A percentile compares a stretch with the other conserved stretches of the same genome.
Evolutionary conservation across 1,284 basidiomycete genomes (phyloP).

Genomic region (Cerioporus squamosus): DNA sequence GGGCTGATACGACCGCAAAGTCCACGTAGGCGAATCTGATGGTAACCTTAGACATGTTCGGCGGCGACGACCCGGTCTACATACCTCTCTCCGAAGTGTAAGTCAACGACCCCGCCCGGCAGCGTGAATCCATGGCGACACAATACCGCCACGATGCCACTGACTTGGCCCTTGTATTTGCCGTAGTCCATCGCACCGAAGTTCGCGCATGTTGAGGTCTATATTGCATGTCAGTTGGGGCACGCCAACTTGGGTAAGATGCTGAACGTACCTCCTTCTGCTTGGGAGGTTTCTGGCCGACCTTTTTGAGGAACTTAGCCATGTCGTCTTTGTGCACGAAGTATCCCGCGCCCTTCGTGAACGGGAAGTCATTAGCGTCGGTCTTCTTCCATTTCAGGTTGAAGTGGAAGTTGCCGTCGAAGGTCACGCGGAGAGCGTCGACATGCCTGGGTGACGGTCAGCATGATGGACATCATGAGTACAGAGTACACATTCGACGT

Average conservation of each 20-base stretch:
- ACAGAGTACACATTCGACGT: not conserved
- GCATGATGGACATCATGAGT: not conserved
- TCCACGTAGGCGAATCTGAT: constrained; percentile 6
- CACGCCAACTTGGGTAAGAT: too few relatives aligned
- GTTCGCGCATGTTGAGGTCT: constrained; percentile 2
- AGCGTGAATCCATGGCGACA: constrained; percentile 7
- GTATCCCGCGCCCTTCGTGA: constrained; percentile 6
- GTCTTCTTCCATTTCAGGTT: constrained; percentile 4
- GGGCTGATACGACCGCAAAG: constrained; percentile 1
- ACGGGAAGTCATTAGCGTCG: constrained; percentile 6
- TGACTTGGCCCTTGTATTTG: constrained; percentile 4
- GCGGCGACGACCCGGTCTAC: not conserved
- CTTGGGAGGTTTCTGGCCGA: too few relatives aligned
- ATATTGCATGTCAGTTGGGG: too few relatives aligned
- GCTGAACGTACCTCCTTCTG: not conserved
- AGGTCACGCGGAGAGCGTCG: constrained; percentile 6
- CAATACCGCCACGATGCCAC: not conserved
- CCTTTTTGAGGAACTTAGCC: not conserved
- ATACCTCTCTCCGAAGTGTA: constrained; percentile 1
- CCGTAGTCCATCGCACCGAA: constrained; percentile 11
- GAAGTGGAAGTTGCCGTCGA: constrained; percentile 19
- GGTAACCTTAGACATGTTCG: not conserved
- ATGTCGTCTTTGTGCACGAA: constrained; percentile 16
- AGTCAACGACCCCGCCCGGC: constrained; percentile 1
- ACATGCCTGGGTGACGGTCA: constrained; percentile 1